Conservation (phyloP, 2,329 filamentous ascomycete genomes). For the Colletotrichum tanaceti region DNA sequence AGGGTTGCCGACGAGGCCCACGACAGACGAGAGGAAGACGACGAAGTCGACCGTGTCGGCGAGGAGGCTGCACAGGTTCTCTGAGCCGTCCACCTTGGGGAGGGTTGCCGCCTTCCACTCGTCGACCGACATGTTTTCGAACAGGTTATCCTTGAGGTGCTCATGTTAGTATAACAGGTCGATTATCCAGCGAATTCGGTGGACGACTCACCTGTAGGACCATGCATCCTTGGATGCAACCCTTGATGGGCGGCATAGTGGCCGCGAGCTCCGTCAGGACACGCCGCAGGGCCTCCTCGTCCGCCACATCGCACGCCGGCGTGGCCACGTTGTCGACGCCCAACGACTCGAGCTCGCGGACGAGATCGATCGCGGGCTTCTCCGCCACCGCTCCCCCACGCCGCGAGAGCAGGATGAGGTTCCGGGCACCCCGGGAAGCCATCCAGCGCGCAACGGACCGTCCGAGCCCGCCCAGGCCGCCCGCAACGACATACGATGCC, state of each 20-base stretch:
- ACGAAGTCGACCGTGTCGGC: constrained; percentile 50
- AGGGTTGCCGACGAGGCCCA: constrained; percentile 45
- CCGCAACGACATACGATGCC: constrained; percentile 35
- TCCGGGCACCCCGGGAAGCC: constrained; percentile 44
- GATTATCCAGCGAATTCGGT: no score
- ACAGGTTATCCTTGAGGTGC: constrained; percentile 30
- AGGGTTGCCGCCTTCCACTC: constrained; percentile 39
- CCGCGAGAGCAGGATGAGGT: constrained; percentile 48
- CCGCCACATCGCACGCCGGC: constrained; percentile 41
- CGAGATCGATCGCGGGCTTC: constrained; percentile 35
- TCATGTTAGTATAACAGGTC: neutral
- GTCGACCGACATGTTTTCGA: constrained; percentile 39
- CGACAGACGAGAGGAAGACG: constrained; percentile 49
- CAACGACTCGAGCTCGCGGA: constrained; percentile 37
- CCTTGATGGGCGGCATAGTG: constrained; percentile 37
- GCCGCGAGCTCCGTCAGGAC: neutral
- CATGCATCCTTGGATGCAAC: constrained; percentile 41
- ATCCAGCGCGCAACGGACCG: constrained; percentile 44
- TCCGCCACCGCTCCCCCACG: constrained; percentile 44
- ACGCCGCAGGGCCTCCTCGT: constrained; percentile 20
- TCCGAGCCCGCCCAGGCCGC: constrained; percentile 46
- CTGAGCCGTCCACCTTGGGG: constrained; percentile 51
- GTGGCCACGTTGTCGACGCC: constrained; percentile 35
- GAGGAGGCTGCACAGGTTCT: constrained; percentile 49
- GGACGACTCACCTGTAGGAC: constrained; percentile 41